These are phyloP conservation scores for Cylindrotheca closterium DNA, from an alignment of 108 stramenopile genomes.

Conservation along the genomic window DNA sequence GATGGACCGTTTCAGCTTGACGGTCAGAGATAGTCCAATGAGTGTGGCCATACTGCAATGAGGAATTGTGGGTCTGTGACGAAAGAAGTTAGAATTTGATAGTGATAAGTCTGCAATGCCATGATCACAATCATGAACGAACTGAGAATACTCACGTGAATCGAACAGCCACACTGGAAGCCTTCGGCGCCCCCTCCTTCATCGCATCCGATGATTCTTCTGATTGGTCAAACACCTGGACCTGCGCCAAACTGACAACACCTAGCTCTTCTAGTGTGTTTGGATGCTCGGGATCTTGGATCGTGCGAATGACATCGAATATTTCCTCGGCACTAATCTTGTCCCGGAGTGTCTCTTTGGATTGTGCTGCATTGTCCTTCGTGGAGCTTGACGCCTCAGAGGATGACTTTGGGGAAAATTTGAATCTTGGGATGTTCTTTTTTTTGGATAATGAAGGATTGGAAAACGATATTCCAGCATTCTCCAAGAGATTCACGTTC, in stretches of 20 bases:
- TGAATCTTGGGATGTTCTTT: constrained; percentile 4
- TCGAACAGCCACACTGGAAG: constrained; percentile 4
- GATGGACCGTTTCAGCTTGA: constrained; percentile 92
- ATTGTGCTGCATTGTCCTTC: constrained; percentile 8
- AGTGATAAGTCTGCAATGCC: too few relatives aligned
- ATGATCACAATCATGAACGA: too few relatives aligned
- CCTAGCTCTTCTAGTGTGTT: constrained; percentile 95
- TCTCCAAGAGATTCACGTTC: constrained; percentile 31
- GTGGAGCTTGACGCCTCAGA: neutral
- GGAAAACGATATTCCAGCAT: constrained; percentile 34
- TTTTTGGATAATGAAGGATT: neutral
- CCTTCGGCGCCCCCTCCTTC: constrained; percentile 7
- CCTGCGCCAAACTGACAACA: constrained; percentile 83
- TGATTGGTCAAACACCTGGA: constrained; percentile 61
- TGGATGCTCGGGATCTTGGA: constrained; percentile 99
- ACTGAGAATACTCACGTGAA: constrained; percentile 1
- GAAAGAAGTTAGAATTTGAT: too few relatives aligned
- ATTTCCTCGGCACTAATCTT: constrained; percentile 77
- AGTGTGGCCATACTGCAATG: constrained; percentile 99
- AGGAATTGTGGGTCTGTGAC: constrained; percentile 68
- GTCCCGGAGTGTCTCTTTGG: constrained; percentile 35
- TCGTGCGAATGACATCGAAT: constrained; percentile 94
- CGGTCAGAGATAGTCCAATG: constrained; percentile 94
- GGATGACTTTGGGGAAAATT: neutral
- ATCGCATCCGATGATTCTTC: constrained; percentile 28